phyloP scores from a whole-genome alignment of 805 yeast species.

The Kodamaea jinghongensis region DNA sequence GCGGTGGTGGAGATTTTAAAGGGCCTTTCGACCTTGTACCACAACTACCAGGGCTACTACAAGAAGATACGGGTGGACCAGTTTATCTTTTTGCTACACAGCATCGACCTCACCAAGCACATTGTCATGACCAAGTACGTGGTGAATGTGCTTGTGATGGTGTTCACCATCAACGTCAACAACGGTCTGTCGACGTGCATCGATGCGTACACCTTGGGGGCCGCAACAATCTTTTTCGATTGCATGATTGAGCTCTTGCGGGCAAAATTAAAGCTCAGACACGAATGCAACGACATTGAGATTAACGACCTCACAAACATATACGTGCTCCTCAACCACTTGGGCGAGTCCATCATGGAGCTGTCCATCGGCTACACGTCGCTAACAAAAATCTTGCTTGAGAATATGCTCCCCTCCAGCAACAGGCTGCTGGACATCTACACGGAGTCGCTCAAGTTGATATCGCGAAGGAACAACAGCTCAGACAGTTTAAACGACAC shows the following conservation, averaged over 20 bases:
- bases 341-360: conserved; percentile 5
- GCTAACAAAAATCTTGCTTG: conserved; percentile 4
- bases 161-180: conserved; percentile 7
- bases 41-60: conserved; percentile 14
- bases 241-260: conserved; percentile 9
- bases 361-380: conserved; percentile 5
- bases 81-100: conserved; percentile 5
- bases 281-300: conserved; percentile 7
- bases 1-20: conserved; percentile 22
- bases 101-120: conserved; percentile 4
- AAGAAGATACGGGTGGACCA: conserved; percentile 2
- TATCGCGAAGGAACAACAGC: conserved; percentile 8
- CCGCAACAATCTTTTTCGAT: conserved; percentile 7
- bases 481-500: neutral
- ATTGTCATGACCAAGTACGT: conserved; percentile 9
- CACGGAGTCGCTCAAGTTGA: conserved; percentile 12
- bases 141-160: conserved; percentile 10
- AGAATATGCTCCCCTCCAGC: conserved; percentile 10
- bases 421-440: conserved; percentile 9
- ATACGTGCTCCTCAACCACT: conserved; percentile 10
- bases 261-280: conserved; percentile 3
- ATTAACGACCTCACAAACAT: conserved; percentile 12
- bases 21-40: conserved; percentile 24
- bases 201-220: conserved; percentile 3
- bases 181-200: conserved; percentile 4